Base-by-base conservation (phyloP, 805 yeast genomes). In the Jamesozyma jinghongensis region DNA sequence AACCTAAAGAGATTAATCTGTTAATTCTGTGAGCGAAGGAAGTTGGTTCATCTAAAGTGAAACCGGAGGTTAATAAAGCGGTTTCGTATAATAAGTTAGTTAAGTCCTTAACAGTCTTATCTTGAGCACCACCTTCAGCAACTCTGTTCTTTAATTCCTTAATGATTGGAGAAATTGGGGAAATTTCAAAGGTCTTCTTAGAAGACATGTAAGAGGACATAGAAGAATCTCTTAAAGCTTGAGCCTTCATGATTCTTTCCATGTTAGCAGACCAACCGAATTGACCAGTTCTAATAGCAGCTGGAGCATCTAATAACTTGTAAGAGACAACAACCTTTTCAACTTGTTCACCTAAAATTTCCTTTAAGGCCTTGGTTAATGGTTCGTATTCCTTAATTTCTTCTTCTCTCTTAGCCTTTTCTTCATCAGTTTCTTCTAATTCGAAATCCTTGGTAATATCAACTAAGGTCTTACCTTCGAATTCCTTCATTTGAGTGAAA, bases 211-310 rank as follows among this genome's bases (percentile, higher is more conserved):
- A 92, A 49, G 96, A 79, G 32, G 97, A 87, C 98, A 92, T 92
- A 57, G 95, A 77, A 58, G 95, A 85, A 70, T 92, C 98, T 76
- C 97, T 87, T 62, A 92, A 75, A 59, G 99, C 98, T 77, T 92
- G 99, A 49, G 98, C 98, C 79, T 92, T 92, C 99, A 92, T 92
- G 79, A 92, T 92, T 83, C 98, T 90, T 78, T 92, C 99, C 98
- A 92, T 92, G 79, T 92, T 92, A 63, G 99, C 99, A 56, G 98
- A 92, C 99, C 99, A 92, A 69, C 99, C 98, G 69, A 92, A 92
- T 76, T 92, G 97, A 57, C 97, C 97, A 56, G 98, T 92, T 80
- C 98, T 87, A 68, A 92, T 92, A 58, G 98, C 98, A 68, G 98
- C 98, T 69, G 99, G 99, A 44, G 97, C 88, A 64, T 88, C 97